phyloP scores from a whole-genome alignment of 345 rosid genomes.

The Atalantia buxifolia region DNA sequence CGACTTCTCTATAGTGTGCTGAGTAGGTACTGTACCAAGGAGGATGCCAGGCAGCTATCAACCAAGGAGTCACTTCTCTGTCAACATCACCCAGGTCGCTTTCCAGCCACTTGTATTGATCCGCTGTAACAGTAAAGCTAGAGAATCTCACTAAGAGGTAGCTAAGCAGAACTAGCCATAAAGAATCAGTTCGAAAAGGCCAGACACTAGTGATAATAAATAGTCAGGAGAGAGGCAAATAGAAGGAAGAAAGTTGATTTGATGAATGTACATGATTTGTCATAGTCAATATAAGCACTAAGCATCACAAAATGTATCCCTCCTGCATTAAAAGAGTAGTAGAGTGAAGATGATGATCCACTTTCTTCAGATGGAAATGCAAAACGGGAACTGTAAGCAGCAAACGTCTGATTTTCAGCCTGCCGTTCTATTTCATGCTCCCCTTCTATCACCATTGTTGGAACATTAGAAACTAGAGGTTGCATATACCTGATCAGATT shows the following conservation, averaged over 20 bases:
- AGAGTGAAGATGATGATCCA: constrained; percentile 66
- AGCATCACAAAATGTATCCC: constrained; percentile 93
- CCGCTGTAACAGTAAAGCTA: constrained; percentile 40
- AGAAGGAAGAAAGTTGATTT: constrained; percentile 6
- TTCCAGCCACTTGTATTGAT: constrained; percentile 81
- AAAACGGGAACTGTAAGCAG: constrained; percentile 79
- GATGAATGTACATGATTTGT: constrained; percentile 50
- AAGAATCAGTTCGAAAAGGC: background rate
- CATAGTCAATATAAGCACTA: constrained; percentile 60
- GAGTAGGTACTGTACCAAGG: constrained; percentile 90
- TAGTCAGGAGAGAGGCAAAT: background rate
- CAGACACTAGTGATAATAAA: background rate
- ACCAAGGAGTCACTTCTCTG: constrained; percentile 82
- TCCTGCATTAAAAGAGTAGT: constrained; percentile 88
- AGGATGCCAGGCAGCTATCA: constrained; percentile 77
- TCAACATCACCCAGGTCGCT: constrained; percentile 52
- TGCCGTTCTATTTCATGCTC: constrained; percentile 82
- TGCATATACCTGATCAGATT: constrained; percentile 70
- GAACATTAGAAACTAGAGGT: constrained; percentile 61
- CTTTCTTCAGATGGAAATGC: constrained; percentile 78
- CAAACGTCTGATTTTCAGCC: constrained; percentile 61
- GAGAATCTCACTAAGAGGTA: constrained; percentile 6
- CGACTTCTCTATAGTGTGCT: constrained; percentile 81
- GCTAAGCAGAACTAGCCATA: background rate
- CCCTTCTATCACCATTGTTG: constrained; percentile 86